Evolutionary conservation across 2,329 filamentous ascomycete genomes (phyloP).

Genomic region (Alternaria viburni): DNA sequence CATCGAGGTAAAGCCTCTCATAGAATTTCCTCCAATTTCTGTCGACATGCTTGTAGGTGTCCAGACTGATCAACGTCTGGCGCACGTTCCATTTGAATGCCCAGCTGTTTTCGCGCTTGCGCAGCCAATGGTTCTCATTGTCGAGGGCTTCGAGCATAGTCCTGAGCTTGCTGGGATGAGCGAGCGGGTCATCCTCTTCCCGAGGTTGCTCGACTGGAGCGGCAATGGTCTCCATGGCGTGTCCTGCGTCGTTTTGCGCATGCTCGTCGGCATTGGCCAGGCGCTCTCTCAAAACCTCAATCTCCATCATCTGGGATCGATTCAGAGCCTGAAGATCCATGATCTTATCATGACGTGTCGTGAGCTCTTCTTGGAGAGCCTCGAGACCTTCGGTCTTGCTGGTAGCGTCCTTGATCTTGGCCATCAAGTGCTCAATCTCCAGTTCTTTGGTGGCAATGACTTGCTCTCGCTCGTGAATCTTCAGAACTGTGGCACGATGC

Average conservation of each 20-base stretch:
- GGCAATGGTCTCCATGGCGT: background rate
- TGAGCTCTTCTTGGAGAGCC: constrained; percentile 28
- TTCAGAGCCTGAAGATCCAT: constrained; percentile 24
- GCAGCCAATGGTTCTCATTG: constrained; percentile 41
- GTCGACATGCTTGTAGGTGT: background rate
- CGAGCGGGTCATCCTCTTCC: constrained; percentile 11
- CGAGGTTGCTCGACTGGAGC: constrained; percentile 19
- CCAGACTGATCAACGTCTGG: constrained; percentile 10
- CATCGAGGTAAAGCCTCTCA: constrained; percentile 14
- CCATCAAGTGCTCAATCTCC: constrained; percentile 91
- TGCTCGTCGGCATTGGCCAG: constrained; percentile 13
- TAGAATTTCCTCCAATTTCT: background rate
- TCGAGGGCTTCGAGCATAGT: constrained; percentile 32
- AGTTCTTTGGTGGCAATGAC: constrained; percentile 65
- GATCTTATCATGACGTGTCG: constrained; percentile 28
- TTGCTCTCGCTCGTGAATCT: constrained; percentile 78
- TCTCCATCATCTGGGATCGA: constrained; percentile 23
- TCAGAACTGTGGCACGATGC: constrained; percentile 72
- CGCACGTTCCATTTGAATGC: constrained; percentile 22
- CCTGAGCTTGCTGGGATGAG: constrained; percentile 19
- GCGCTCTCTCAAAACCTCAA: constrained; percentile 24
- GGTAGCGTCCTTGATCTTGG: constrained; percentile 49
- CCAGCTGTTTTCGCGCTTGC: constrained; percentile 28
- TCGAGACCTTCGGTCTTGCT: constrained; percentile 32
- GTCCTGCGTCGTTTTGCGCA: constrained; percentile 2